phyloP scores from a whole-genome alignment of 2,329 filamentous ascomycete species.

The Alternaria longipes region DNA sequence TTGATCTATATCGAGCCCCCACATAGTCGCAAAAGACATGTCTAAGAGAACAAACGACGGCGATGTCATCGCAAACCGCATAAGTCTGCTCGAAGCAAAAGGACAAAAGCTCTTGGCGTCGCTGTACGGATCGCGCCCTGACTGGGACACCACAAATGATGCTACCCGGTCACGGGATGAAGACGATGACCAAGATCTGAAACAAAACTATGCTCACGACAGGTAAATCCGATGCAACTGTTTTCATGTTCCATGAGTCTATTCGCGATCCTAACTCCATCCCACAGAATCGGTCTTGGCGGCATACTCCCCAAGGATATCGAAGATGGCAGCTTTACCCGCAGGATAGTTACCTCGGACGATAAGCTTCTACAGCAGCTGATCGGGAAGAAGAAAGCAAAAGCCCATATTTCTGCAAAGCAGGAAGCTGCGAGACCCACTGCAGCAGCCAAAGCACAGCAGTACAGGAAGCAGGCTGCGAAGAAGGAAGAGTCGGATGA shows the following conservation, averaged over 20 bases:
- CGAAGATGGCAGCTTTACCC: constrained; percentile 50
- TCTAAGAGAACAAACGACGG: constrained; percentile 53
- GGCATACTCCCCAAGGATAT: constrained; percentile 48
- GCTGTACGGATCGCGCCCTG: constrained; percentile 61
- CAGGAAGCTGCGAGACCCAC: constrained; percentile 31
- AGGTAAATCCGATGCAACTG: constrained; percentile 51
- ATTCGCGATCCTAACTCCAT: not conserved
- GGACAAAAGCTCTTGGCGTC: constrained; percentile 64
- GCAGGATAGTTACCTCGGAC: constrained; percentile 50
- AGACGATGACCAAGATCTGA: constrained; percentile 62
- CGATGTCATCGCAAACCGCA: constrained; percentile 65
- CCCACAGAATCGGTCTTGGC: constrained; percentile 52
- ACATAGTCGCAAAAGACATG: constrained; percentile 36
- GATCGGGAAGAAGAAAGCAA: constrained; percentile 55
- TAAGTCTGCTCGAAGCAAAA: constrained; percentile 63
- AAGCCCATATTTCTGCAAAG: constrained; percentile 41
- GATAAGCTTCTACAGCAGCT: constrained; percentile 55
- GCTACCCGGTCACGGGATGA: constrained; percentile 55
- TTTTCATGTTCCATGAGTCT: not conserved
- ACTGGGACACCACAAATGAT: constrained; percentile 46
- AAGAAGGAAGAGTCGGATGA: constrained; percentile 49
- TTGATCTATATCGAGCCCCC: constrained; percentile 14
- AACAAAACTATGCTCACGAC: constrained; percentile 64
- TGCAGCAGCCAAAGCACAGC: constrained; percentile 39
- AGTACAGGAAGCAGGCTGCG: constrained; percentile 28